These are phyloP conservation scores for Chaetomium strumarium DNA, from an alignment of 2,329 filamentous ascomycete species.

Conservation along the genomic window DNA sequence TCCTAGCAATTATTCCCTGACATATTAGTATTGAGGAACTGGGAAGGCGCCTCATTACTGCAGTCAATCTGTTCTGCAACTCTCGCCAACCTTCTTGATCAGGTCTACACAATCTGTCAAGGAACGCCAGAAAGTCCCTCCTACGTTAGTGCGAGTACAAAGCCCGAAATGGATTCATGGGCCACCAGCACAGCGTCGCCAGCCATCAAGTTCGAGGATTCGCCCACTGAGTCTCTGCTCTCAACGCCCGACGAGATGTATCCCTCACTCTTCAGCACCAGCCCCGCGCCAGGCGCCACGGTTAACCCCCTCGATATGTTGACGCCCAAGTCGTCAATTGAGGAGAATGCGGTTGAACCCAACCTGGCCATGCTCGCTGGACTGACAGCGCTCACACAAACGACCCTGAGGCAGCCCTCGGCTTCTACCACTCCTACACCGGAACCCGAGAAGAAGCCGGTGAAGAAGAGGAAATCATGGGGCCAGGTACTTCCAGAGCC, in stretches of 20 bases:
- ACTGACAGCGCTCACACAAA: constrained; percentile 12
- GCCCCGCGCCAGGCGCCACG: constrained; percentile 30
- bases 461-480: constrained; percentile 98
- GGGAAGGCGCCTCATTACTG: constrained; percentile 33
- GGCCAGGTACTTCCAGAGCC: constrained; percentile 93
- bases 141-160: constrained; percentile 7
- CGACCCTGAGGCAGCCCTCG: constrained; percentile 9
- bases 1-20: constrained; percentile 17
- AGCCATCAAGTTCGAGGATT: constrained; percentile 47
- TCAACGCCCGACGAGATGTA: constrained; percentile 45
- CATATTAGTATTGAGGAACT: constrained; percentile 35
- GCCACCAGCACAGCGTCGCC: constrained; percentile 36
- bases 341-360: constrained; percentile 26
- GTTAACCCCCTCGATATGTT: constrained; percentile 45
- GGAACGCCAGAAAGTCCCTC: constrained; percentile 25
- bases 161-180: constrained; percentile 36
- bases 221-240: constrained; percentile 49
- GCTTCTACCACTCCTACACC: constrained; percentile 18
- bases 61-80: constrained; percentile 22
- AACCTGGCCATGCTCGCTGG: constrained; percentile 27
- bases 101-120: constrained; percentile 10
- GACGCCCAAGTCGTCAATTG: constrained; percentile 40
- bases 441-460: constrained; percentile 59
- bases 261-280: constrained; percentile 41
- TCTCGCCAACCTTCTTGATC: constrained; percentile 7